A percentile compares a stretch with the other conserved stretches of the same genome.
Conservation (phyloP, 768 basidiomycete genomes). For the Mycena belliarum region DNA sequence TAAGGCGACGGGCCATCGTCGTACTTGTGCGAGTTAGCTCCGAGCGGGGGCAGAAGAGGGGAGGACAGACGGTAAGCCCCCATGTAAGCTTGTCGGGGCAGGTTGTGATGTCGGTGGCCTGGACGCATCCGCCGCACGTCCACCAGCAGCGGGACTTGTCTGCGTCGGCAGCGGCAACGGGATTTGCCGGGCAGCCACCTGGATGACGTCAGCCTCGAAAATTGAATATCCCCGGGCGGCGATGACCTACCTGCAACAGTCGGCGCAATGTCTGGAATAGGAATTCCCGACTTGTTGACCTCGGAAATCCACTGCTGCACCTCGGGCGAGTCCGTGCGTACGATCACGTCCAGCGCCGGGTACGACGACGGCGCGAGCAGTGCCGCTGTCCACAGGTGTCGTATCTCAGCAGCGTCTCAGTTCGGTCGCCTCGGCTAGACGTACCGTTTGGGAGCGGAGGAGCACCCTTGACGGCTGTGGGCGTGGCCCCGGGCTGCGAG, state of each 20-base stretch:
- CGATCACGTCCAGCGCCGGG: slow-evolving; percentile 63
- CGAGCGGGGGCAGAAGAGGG: no score
- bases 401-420: neutral
- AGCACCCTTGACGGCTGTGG: slow-evolving; percentile 54
- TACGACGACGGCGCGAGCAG: slow-evolving; percentile 55
- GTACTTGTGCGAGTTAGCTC: neutral
- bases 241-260: slow-evolving; percentile 41
- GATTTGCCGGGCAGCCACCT: slow-evolving; percentile 63
- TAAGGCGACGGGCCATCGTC: slow-evolving; percentile 83
- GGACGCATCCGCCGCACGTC: slow-evolving; percentile 75
- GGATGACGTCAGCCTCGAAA: neutral
- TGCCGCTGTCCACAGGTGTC: slow-evolving; percentile 34
- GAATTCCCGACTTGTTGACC: slow-evolving; percentile 53
- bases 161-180: slow-evolving; percentile 43
- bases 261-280: slow-evolving; percentile 54
- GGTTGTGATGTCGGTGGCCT: slow-evolving; percentile 65
- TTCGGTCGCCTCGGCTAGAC: neutral
- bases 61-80: slow-evolving; percentile 33
- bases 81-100: slow-evolving; percentile 68
- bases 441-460: slow-evolving; percentile 60
- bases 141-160: slow-evolving; percentile 64
- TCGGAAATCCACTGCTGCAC: slow-evolving; percentile 74
- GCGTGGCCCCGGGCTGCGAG: slow-evolving; percentile 44
- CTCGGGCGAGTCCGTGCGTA: slow-evolving; percentile 59
- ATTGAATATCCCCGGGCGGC: neutral